Conservation (phyloP, 129 eudicot species). For the Lactuca sativa region DNA sequence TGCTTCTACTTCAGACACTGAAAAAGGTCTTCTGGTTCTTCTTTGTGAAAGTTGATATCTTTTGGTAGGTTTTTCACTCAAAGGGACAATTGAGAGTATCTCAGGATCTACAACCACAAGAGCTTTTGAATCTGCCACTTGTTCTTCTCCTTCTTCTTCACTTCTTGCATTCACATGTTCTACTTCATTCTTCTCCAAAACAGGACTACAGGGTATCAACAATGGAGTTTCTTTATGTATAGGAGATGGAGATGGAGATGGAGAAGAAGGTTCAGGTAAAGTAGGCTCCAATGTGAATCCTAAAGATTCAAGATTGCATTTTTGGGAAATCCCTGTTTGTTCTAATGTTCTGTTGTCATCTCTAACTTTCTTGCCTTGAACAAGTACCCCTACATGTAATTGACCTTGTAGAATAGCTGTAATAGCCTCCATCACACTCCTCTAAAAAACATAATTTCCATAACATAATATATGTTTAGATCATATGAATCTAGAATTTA, state of each 20-base stretch:
- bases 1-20: conserved; percentile 98
- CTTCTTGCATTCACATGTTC: conserved; percentile 27
- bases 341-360: conserved; percentile 82
- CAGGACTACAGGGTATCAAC: conserved; percentile 30
- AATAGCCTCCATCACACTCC: conserved; percentile 91
- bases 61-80: conserved; percentile 47
- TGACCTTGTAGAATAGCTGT: conserved; percentile 74
- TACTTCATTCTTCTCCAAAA: conserved; percentile 36
- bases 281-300: conserved; percentile 83
- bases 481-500: neutral
- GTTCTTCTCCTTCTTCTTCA: conserved; percentile 30
- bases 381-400: conserved; percentile 78
- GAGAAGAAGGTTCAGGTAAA: conserved; percentile 38
- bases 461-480: neutral
- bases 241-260: conserved; percentile 23
- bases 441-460: conserved; percentile 37
- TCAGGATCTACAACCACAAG: conserved; percentile 54
- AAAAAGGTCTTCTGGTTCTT: conserved; percentile 74
- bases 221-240: conserved; percentile 42
- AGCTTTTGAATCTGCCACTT: conserved; percentile 55
- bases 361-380: conserved; percentile 83
- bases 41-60: conserved; percentile 70
- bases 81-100: conserved; percentile 49
- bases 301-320: conserved; percentile 47
- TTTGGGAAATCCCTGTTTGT: conserved; percentile 78